phyloP scores from a whole-genome alignment of 1,284 basidiomycete species.

The Prillingera fragicola region DNA sequence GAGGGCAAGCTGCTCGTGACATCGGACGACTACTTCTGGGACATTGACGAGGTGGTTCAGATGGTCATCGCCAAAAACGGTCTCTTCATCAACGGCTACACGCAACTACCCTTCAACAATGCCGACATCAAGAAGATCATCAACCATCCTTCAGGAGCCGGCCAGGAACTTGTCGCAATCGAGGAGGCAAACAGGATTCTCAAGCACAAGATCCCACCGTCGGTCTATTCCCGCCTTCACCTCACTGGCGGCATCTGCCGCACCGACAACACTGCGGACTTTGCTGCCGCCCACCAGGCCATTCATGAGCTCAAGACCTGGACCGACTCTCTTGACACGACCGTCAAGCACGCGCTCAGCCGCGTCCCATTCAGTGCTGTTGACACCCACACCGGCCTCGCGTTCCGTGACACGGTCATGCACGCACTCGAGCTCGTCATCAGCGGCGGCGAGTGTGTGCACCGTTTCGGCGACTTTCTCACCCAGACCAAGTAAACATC shows the following conservation, averaged over 20 bases:
- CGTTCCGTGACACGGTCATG: slow-evolving; percentile 9
- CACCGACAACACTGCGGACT: background rate
- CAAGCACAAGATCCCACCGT: background rate
- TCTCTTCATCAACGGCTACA: slow-evolving; percentile 11
- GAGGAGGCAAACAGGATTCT: slow-evolving; percentile 2
- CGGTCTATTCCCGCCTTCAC: background rate
- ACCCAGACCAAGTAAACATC: slow-evolving; percentile 1
- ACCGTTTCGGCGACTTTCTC: slow-evolving; percentile 12
- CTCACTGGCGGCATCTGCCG: background rate
- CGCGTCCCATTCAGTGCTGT: slow-evolving; percentile 3
- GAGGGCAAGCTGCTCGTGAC: slow-evolving; percentile 9
- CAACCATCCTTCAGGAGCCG: slow-evolving; percentile 1
- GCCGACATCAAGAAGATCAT: slow-evolving; percentile 7
- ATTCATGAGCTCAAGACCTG: slow-evolving; percentile 4
- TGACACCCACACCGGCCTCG: slow-evolving; percentile 4
- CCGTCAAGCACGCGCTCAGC: background rate
- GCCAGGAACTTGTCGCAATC: background rate
- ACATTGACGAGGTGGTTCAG: slow-evolving; percentile 11
- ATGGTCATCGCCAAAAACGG: slow-evolving; percentile 5
- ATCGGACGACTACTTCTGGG: slow-evolving; percentile 12
- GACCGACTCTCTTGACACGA: background rate
- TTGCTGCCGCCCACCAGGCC: background rate
- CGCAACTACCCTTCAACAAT: slow-evolving; percentile 5
- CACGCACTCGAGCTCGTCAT: slow-evolving; percentile 9
- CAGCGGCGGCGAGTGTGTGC: slow-evolving; percentile 9